Percentiles rank a stretch among this genome's conserved stretches.
These are phyloP conservation scores for Dunaliella salina DNA, from an alignment of 163 green algal species.

Conservation along the genomic window DNA sequence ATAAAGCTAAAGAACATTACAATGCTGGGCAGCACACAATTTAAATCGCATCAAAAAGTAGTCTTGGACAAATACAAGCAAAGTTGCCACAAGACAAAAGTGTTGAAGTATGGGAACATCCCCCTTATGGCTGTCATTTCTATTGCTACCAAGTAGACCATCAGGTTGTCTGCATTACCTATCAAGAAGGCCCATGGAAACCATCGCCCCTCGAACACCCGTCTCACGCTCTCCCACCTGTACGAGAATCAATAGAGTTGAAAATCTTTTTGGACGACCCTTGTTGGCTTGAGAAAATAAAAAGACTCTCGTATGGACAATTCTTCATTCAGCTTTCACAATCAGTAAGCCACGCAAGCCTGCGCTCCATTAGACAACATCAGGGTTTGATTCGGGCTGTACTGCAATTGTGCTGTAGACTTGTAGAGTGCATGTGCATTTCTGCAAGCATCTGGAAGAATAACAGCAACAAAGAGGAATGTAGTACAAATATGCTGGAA, in stretches of 20 bases:
- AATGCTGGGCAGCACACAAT: neutral
- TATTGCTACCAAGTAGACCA: neutral
- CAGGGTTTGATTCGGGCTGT: neutral
- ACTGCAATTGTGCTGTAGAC: neutral
- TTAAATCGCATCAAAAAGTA: neutral
- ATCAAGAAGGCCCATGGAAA: conserved; percentile 72
- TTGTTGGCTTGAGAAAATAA: neutral
- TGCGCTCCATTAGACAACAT: neutral
- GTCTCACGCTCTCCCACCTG: conserved; percentile 68
- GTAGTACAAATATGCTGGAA: neutral
- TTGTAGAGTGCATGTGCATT: neutral
- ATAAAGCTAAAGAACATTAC: neutral
- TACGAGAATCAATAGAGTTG: conserved; percentile 13
- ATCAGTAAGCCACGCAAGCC: neutral
- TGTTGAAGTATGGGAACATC: neutral
- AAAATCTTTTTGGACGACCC: neutral
- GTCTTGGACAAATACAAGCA: too few relatives aligned
- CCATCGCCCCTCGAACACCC: conserved; percentile 54
- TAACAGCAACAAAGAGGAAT: neutral
- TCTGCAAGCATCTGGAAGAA: neutral
- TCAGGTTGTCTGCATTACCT: conserved; percentile 7
- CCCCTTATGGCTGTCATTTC: too few relatives aligned
- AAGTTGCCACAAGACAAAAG: too few relatives aligned
- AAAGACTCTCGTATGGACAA: neutral
- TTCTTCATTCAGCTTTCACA: neutral